These are phyloP conservation scores for Pichia paraexigua DNA, from an alignment of 805 yeast genomes.

Conservation along the genomic window DNA sequence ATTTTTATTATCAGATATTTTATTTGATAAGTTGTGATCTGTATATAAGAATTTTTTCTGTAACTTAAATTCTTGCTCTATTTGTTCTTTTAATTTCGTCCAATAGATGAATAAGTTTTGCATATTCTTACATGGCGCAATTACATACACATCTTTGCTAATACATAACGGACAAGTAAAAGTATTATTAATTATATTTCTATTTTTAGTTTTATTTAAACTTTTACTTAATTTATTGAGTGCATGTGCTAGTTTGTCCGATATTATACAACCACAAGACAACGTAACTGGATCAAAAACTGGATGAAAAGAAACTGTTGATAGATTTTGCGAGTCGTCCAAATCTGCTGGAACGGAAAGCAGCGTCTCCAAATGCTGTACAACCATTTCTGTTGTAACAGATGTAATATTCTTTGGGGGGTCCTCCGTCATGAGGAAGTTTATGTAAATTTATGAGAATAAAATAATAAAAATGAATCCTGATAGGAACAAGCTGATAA, in stretches of 20 bases:
- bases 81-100: conserved; percentile 8
- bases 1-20: background rate
- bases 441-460: background rate
- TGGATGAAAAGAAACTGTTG: conserved; percentile 14
- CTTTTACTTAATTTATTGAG: background rate
- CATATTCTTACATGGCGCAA: conserved; percentile 30
- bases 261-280: conserved; percentile 35
- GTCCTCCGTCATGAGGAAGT: background rate
- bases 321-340: conserved; percentile 18
- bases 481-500: background rate
- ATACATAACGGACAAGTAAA: conserved; percentile 32
- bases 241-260: conserved; percentile 23
- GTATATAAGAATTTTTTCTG: background rate
- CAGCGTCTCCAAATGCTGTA: conserved; percentile 12
- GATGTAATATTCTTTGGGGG: background rate
- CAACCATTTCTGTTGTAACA: background rate
- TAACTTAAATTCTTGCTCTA: conserved; percentile 1
- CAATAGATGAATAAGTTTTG: conserved; percentile 20
- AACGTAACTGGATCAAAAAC: conserved; percentile 27
- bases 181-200: background rate
- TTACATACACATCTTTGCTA: conserved; percentile 12
- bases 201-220: background rate
- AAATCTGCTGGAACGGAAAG: conserved; percentile 19
- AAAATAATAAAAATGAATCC: too few species aligned
- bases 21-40: conserved; percentile 4